These are phyloP conservation scores for Kodamaea jinghongensis DNA, from an alignment of 805 yeast genomes.

Conservation along the genomic window DNA sequence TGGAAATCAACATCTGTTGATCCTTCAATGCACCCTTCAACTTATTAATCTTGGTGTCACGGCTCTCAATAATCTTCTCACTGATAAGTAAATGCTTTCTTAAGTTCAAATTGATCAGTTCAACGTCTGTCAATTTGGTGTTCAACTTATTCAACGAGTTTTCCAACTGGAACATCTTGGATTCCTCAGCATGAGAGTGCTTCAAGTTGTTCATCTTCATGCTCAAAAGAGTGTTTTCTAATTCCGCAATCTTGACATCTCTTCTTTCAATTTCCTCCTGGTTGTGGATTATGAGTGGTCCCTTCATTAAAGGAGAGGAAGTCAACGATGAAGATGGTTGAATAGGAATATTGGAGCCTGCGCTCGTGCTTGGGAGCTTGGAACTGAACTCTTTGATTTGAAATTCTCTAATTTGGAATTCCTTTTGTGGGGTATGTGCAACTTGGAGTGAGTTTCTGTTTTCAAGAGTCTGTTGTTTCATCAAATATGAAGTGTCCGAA, in stretches of 20 bases:
- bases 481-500: slow-evolving; percentile 9
- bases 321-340: slow-evolving; percentile 10
- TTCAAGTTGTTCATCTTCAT: slow-evolving; percentile 30
- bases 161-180: slow-evolving; percentile 53
- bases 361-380: slow-evolving; percentile 12
- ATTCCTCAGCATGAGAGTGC: slow-evolving; percentile 40
- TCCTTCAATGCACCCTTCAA: slow-evolving; percentile 49
- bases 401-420: slow-evolving; percentile 10
- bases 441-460: slow-evolving; percentile 10
- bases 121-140: slow-evolving; percentile 59
- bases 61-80: slow-evolving; percentile 54
- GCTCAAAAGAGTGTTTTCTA: slow-evolving; percentile 27
- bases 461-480: slow-evolving; percentile 4
- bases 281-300: slow-evolving; percentile 7
- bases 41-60: slow-evolving; percentile 55
- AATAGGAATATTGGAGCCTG: slow-evolving; percentile 8
- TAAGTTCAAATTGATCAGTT: slow-evolving; percentile 56
- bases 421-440: slow-evolving; percentile 14
- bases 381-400: slow-evolving; percentile 8
- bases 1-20: slow-evolving; percentile 47
- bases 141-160: slow-evolving; percentile 56
- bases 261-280: slow-evolving; percentile 25
- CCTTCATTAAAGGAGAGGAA: slow-evolving; percentile 4
- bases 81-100: slow-evolving; percentile 54
- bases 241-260: slow-evolving; percentile 28